These are phyloP conservation scores for Metahyphopichia silvanorum DNA, from an alignment of 805 yeast species.

Conservation along the genomic window DNA sequence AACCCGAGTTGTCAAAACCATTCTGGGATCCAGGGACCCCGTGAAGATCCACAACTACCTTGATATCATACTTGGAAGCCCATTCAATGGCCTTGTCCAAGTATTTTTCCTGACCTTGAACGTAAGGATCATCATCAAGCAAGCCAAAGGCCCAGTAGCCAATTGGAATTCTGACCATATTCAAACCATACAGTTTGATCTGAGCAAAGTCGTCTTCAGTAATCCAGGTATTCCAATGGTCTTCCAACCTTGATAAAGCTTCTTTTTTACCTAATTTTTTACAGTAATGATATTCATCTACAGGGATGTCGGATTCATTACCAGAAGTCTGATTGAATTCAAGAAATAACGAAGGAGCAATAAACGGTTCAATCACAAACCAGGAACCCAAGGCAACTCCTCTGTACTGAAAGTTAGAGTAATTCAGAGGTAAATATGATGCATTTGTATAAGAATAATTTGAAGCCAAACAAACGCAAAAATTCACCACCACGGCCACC, in stretches of 20 bases:
- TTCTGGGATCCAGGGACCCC: slow-evolving; percentile 86
- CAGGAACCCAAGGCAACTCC: slow-evolving; percentile 58
- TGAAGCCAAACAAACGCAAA: too few species aligned
- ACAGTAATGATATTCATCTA: slow-evolving; percentile 60
- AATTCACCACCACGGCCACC: too few species aligned
- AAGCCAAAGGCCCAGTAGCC: slow-evolving; percentile 80
- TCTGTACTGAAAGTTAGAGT: slow-evolving; percentile 4
- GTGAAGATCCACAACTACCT: slow-evolving; percentile 76
- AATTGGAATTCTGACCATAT: slow-evolving; percentile 69
- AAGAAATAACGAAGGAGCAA: slow-evolving; percentile 59
- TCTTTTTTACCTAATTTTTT: slow-evolving; percentile 44
- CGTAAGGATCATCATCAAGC: slow-evolving; percentile 55
- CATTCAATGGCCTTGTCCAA: slow-evolving; percentile 65
- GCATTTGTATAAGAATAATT: too few species aligned
- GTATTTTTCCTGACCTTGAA: slow-evolving; percentile 64
- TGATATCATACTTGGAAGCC: slow-evolving; percentile 58
- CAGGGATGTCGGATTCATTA: slow-evolving; percentile 38
- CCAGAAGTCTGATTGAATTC: too few species aligned
- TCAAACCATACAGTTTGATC: slow-evolving; percentile 53
- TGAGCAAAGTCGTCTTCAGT: slow-evolving; percentile 55
- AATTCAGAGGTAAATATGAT: too few species aligned
- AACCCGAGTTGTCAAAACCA: slow-evolving; percentile 83
- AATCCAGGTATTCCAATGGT: slow-evolving; percentile 60
- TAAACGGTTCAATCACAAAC: slow-evolving; percentile 69
- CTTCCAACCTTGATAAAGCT: slow-evolving; percentile 38